Evolutionary conservation across 2,329 filamentous ascomycete species (phyloP).

Genomic region (Thielaviopsis ethacetica): DNA sequence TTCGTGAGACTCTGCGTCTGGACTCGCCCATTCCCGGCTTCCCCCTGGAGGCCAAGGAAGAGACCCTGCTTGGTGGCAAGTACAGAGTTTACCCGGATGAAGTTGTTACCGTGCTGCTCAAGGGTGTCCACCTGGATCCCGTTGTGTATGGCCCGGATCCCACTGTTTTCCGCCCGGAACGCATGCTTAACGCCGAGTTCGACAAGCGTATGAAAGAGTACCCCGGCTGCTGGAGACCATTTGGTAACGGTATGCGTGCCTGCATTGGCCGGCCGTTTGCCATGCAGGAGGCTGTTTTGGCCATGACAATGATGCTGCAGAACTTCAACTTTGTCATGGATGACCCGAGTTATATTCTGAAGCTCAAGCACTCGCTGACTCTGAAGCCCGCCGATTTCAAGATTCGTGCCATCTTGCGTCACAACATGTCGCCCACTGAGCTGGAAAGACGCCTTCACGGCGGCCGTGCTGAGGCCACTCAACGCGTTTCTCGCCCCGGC

Average conservation of each 20-base stretch:
- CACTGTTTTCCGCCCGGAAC: slow-evolving; percentile 49
- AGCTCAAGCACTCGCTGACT: slow-evolving; percentile 40
- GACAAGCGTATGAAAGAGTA: slow-evolving; percentile 42
- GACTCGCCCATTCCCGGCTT: slow-evolving; percentile 26
- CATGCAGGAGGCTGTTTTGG: slow-evolving; percentile 53
- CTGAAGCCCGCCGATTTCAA: slow-evolving; percentile 48
- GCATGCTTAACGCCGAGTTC: slow-evolving; percentile 56
- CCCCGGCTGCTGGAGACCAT: slow-evolving; percentile 52
- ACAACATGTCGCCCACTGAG: slow-evolving; percentile 28
- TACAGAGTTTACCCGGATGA: slow-evolving; percentile 41
- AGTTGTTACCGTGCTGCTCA: slow-evolving; percentile 30
- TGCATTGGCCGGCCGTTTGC: slow-evolving; percentile 63
- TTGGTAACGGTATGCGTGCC: slow-evolving; percentile 52
- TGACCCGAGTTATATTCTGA: slow-evolving; percentile 42
- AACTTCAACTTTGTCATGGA: slow-evolving; percentile 52
- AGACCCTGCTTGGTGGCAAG: slow-evolving; percentile 41
- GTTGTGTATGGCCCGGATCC: slow-evolving; percentile 49
- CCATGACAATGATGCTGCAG: slow-evolving; percentile 47
- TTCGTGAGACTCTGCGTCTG: slow-evolving; percentile 51
- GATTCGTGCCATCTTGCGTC: slow-evolving; percentile 40
- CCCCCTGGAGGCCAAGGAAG: slow-evolving; percentile 34
- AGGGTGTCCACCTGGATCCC: slow-evolving; percentile 43
- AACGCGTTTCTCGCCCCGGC: neutral
- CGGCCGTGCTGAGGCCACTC: slow-evolving; percentile 13
- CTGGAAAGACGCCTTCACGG: slow-evolving; percentile 30